A percentile compares a stretch with the other conserved stretches of the same genome.
These are phyloP conservation scores for Astrocystis sublimbata DNA, from an alignment of 495 filamentous ascomycete species.

Conservation along the genomic window DNA sequence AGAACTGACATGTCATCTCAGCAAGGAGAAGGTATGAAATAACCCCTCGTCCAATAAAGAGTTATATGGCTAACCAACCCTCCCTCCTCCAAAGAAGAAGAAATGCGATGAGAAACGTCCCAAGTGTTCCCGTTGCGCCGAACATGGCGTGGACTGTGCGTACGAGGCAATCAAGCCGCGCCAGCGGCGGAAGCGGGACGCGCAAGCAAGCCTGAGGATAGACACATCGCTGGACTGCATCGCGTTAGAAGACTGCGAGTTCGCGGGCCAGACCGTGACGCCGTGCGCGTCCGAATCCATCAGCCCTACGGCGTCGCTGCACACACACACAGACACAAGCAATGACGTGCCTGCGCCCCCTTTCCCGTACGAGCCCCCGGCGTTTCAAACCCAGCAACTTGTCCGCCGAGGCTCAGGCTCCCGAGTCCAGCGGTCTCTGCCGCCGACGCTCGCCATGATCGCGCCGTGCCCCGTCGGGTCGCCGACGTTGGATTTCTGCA, in stretches of 20 bases:
- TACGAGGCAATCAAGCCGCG: slow-evolving; percentile 61
- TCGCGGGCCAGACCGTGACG: slow-evolving; percentile 14
- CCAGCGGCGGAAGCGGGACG: slow-evolving; percentile 52
- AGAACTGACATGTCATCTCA: slow-evolving; percentile 23
- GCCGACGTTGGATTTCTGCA: slow-evolving; percentile 50
- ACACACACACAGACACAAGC: not conserved
- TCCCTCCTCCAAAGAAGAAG: slow-evolving; percentile 52
- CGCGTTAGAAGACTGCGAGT: slow-evolving; percentile 15
- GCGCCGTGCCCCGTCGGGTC: slow-evolving; percentile 48
- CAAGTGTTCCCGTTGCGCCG: slow-evolving; percentile 57
- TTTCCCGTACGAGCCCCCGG: slow-evolving; percentile 22
- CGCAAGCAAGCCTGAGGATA: slow-evolving; percentile 18
- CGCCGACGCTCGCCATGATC: slow-evolving; percentile 48
- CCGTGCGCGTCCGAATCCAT: slow-evolving; percentile 26
- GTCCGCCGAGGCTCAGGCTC: slow-evolving; percentile 24
- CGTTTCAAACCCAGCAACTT: slow-evolving; percentile 11
- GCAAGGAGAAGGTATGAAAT: slow-evolving; percentile 51
- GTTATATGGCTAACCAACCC: slow-evolving; percentile 18
- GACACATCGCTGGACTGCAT: not conserved
- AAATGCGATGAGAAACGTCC: slow-evolving; percentile 65
- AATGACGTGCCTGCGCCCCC: slow-evolving; percentile 9
- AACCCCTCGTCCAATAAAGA: slow-evolving; percentile 4
- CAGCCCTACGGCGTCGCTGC: slow-evolving; percentile 28
- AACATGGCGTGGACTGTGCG: slow-evolving; percentile 53
- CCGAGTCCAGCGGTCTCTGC: slow-evolving; percentile 27